Evolutionary conservation across 1,284 basidiomycete species (phyloP).

Genomic region (Moesziomyces parantarcticus): DNA sequence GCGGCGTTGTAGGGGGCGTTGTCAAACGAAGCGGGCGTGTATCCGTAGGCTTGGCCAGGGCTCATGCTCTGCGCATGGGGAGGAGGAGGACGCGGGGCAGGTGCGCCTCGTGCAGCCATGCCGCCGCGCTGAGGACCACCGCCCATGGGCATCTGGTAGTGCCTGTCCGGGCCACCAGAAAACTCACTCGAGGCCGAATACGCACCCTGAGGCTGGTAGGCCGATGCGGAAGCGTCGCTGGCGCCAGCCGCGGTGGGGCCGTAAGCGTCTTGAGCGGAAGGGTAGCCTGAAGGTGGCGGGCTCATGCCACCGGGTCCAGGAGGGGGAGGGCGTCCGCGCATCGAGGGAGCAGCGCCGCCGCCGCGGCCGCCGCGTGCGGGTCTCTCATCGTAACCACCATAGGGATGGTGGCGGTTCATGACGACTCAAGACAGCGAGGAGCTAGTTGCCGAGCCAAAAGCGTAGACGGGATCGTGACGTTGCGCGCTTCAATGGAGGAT

Average conservation of each 20-base stretch:
- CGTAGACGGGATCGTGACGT: constrained; percentile 9
- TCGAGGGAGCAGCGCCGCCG: constrained; percentile 33
- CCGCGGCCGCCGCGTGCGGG: constrained; percentile 49
- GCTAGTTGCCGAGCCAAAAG: background rate
- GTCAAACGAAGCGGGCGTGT: constrained; percentile 28
- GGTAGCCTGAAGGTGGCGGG: constrained; percentile 26
- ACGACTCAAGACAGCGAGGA: constrained; percentile 69
- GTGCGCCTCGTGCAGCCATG: constrained; percentile 30
- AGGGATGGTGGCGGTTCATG: constrained; percentile 89
- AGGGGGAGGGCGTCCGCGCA: constrained; percentile 27
- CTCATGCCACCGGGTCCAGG: constrained; percentile 27
- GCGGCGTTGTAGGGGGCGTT: constrained; percentile 18
- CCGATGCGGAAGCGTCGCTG: constrained; percentile 13
- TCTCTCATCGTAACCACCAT: constrained; percentile 77
- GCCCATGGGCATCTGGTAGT: constrained; percentile 31
- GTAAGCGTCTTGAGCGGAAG: constrained; percentile 29
- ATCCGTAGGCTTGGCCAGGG: constrained; percentile 20
- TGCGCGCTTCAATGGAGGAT: constrained; percentile 4
- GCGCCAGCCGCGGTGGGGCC: constrained; percentile 14
- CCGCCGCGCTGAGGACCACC: constrained; percentile 31
- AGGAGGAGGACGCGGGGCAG: constrained; percentile 19
- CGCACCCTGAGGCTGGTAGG: constrained; percentile 25
- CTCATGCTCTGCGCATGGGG: constrained; percentile 18
- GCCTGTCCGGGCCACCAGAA: constrained; percentile 35
- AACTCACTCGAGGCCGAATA: constrained; percentile 32